Conservation (phyloP, 129 eudicot species). For the Centaurea solstitialis region DNA sequence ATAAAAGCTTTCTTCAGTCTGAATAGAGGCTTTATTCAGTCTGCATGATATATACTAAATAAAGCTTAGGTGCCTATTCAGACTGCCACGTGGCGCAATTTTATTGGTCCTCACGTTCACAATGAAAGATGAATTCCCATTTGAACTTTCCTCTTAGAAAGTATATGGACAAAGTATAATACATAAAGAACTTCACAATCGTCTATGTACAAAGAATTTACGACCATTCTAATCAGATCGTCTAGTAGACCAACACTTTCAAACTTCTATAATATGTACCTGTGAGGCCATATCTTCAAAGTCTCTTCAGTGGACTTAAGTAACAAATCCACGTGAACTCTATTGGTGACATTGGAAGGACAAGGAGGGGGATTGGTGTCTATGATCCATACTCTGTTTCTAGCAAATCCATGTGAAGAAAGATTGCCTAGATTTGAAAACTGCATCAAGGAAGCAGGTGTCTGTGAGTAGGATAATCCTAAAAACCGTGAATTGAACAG, state of each 20-base stretch:
- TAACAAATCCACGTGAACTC: constrained; percentile 75
- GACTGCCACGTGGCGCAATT: too few species aligned
- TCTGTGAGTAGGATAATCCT: constrained; percentile 8
- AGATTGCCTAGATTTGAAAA: constrained; percentile 66
- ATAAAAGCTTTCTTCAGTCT: too few species aligned
- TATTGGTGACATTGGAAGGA: constrained; percentile 46
- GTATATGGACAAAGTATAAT: constrained; percentile 14
- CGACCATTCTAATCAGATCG: neutral
- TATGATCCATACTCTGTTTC: constrained; percentile 81
- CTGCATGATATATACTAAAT: too few species aligned
- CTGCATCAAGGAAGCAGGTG: constrained; percentile 45
- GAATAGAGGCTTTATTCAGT: too few species aligned
- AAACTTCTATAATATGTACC: constrained; percentile 39
- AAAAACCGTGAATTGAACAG: neutral
- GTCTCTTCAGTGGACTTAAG: constrained; percentile 85
- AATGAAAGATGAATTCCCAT: too few species aligned
- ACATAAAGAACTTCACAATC: neutral
- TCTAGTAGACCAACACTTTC: constrained; percentile 16
- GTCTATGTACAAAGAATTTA: neutral
- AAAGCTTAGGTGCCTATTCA: too few species aligned
- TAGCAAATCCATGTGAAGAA: constrained; percentile 86
- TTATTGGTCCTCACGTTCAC: too few species aligned
- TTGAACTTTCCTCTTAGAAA: too few species aligned
- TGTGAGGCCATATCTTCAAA: constrained; percentile 81
- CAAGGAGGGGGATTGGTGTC: constrained; percentile 63